phyloP scores from a whole-genome alignment of 495 filamentous ascomycete species.

The Aspergillus mulundensis region DNA sequence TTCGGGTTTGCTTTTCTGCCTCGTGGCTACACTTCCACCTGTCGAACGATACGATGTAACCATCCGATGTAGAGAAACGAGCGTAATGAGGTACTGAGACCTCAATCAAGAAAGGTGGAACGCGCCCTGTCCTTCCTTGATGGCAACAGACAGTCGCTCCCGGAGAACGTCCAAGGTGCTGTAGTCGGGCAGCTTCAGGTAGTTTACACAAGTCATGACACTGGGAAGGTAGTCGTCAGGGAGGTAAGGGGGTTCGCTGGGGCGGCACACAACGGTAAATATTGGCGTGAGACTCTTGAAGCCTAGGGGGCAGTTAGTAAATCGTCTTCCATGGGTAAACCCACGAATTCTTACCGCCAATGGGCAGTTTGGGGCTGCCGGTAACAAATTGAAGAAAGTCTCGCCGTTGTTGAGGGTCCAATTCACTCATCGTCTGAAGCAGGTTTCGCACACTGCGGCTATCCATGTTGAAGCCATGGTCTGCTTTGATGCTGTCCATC shows the following conservation, averaged over 20 bases:
- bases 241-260: slow-evolving; percentile 88
- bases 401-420: slow-evolving; percentile 68
- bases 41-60: background rate
- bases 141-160: slow-evolving; percentile 74
- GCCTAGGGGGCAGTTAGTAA: slow-evolving; percentile 50
- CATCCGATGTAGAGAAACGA: background rate
- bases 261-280: slow-evolving; percentile 98
- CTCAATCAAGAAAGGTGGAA: slow-evolving; percentile 86
- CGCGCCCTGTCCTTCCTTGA: slow-evolving; percentile 96
- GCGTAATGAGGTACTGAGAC: background rate
- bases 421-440: slow-evolving; percentile 91
- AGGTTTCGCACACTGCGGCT: slow-evolving; percentile 94
- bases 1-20: slow-evolving; percentile 5
- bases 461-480: slow-evolving; percentile 99
- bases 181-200: slow-evolving; percentile 97
- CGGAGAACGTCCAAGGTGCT: slow-evolving; percentile 71
- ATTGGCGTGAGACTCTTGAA: slow-evolving; percentile 97
- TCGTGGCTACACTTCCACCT: background rate
- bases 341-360: slow-evolving; percentile 67
- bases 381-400: slow-evolving; percentile 98
- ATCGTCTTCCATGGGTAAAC: slow-evolving; percentile 12
- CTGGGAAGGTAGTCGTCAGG: slow-evolving; percentile 97
- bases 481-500: slow-evolving; percentile 99
- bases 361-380: slow-evolving; percentile 96
- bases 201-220: slow-evolving; percentile 99